Evolutionary conservation across 2,329 filamentous ascomycete genomes (phyloP), one percentile per base, ranked within the genome.

Genomic region (Alternaria solani): DNA sequence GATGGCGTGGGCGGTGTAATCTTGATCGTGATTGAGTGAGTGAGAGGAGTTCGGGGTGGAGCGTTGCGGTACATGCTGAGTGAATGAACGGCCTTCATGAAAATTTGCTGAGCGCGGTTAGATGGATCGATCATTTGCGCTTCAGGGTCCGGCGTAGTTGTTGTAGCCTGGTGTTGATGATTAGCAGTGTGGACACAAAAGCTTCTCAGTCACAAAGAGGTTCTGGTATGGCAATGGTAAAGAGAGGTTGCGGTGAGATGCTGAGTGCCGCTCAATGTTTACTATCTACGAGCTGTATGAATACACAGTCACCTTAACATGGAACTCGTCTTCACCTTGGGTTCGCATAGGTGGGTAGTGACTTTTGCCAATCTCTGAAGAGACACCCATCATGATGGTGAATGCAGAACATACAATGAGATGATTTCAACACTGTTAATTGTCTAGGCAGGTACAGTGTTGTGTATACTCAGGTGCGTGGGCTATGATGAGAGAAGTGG

Each of bases 41-140:
- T 52, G 18, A 57, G 47, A 2, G 39, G 56, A 5, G 47, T 46
- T 25, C 36, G 48, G 6, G 56, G 52, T 51, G 52, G 56, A 18
- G 38, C 52, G 18, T 54, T 51, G 12, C 32, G 32, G 12, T 20
- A 49, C 43, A 20, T 23, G 48, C 57, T 30, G 7, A 63, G 36
- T 20, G 61, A 63, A 3, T 46, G 48, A 20, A 54, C 16, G n/a
- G 53, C 44, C 39, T 59, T 56, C 23, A 28, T 42, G 43, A 60
- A 57, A 32, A 60, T 16, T 25, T 49, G 46, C 14, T 56, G 54
- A 23, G 36, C 26, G 20, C 28, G 26, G 20, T 32, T 52, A 28
- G 23, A 25, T 8, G 34, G 12, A n/a, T 49, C 23, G 20, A 2
- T n/a, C 30, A 20, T 49, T 49, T 53, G 34, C 20, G n/a, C 32